These are phyloP conservation scores for Venturia pyrina DNA, from an alignment of 2,329 filamentous ascomycete genomes.

Conservation along the genomic window DNA sequence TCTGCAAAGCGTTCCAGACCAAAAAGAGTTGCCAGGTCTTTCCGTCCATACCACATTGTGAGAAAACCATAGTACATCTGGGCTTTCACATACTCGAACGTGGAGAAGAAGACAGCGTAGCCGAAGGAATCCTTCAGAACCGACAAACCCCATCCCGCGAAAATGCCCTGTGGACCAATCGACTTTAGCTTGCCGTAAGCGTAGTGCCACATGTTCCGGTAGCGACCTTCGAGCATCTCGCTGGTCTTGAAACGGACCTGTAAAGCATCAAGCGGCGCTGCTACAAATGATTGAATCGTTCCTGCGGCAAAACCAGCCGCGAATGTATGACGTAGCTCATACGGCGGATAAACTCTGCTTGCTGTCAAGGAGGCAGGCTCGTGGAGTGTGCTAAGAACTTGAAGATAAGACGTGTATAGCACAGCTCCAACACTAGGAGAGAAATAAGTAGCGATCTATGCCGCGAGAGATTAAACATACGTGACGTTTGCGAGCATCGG, in stretches of 20 bases:
- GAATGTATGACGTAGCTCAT: constrained; percentile 53
- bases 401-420: constrained; percentile 66
- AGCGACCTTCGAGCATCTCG: constrained; percentile 49
- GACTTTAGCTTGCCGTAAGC: constrained; percentile 56
- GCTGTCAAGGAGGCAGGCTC: constrained; percentile 51
- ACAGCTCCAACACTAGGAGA: constrained; percentile 53
- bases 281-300: constrained; percentile 57
- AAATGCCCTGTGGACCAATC: constrained; percentile 62
- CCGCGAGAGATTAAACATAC: constrained; percentile 21
- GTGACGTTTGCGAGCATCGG: constrained; percentile 65
- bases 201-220: constrained; percentile 61
- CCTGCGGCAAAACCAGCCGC: constrained; percentile 61
- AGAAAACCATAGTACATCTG: constrained; percentile 65
- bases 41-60: constrained; percentile 56
- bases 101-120: constrained; percentile 61
- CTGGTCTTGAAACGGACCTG: constrained; percentile 60
- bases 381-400: constrained; percentile 56
- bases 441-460: constrained; percentile 12
- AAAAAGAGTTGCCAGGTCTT: constrained; percentile 21
- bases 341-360: constrained; percentile 61
- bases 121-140: constrained; percentile 61
- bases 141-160: constrained; percentile 61
- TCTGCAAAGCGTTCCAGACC: constrained; percentile 7
- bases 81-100: constrained; percentile 67
- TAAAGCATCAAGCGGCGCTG: constrained; percentile 66